Evolutionary conservation across 148 eudicot species (phyloP).

Genomic region (Diospyros lotus): DNA sequence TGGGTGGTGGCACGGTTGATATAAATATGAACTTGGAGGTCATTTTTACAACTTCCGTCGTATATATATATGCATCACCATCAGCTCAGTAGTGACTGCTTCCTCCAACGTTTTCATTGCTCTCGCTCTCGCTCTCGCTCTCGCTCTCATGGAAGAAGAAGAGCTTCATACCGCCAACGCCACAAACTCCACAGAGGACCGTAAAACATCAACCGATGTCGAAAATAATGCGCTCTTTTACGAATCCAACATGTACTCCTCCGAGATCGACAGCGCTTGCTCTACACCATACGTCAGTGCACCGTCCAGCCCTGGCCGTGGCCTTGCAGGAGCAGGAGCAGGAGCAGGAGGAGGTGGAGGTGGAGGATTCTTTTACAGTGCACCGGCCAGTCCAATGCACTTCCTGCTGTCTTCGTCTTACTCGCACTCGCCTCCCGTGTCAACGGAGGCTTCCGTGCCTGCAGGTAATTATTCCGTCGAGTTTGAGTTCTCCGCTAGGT

Average conservation of each 20-base stretch:
- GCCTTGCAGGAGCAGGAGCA: neutral
- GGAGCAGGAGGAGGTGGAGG: conserved; percentile 5
- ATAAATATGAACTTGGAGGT: no score
- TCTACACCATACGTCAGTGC: conserved; percentile 89
- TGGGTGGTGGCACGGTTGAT: no score
- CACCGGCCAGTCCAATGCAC: conserved; percentile 88
- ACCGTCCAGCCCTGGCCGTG: conserved; percentile 75
- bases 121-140: no score
- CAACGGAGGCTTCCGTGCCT: neutral
- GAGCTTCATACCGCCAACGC: no score
- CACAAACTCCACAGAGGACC: no score
- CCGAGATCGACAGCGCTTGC: conserved; percentile 60
- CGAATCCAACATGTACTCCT: conserved; percentile 10
- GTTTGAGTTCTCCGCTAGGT: conserved; percentile 58
- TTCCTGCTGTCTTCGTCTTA: conserved; percentile 40
- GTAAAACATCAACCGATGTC: no score
- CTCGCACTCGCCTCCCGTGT: conserved; percentile 27
- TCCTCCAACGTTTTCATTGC: no score
- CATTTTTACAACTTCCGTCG: no score
- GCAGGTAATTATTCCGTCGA: conserved; percentile 25
- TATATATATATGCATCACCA: no score
- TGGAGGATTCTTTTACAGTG: conserved; percentile 73
- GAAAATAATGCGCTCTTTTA: neutral
- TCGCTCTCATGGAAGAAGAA: no score
- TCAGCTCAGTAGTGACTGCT: no score